phyloP scores from a whole-genome alignment of 176 grass and related monocot genomes.

The Triticum turgidum region DNA sequence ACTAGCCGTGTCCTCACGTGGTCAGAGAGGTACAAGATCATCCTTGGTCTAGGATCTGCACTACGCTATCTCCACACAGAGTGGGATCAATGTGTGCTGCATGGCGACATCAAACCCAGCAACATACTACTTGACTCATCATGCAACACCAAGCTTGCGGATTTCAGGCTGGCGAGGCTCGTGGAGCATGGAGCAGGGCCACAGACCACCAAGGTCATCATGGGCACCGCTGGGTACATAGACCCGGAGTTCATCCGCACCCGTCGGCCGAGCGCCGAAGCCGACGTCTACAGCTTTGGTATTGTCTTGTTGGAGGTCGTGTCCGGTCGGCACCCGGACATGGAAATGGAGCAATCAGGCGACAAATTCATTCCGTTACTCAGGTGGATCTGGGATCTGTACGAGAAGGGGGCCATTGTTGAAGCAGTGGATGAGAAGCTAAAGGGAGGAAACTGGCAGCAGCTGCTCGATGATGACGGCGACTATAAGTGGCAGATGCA shows the following conservation, averaged over 20 bases:
- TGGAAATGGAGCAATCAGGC: background rate
- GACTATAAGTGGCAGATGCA: background rate
- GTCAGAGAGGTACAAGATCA: background rate
- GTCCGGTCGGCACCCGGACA: too few relatives aligned
- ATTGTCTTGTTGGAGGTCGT: too few relatives aligned
- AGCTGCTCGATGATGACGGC: background rate
- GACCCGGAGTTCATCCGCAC: background rate
- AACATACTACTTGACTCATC: background rate
- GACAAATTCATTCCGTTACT: background rate
- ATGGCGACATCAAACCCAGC: background rate
- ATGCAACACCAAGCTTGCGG: background rate
- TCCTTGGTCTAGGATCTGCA: background rate
- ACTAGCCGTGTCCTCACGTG: background rate
- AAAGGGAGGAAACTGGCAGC: too few relatives aligned
- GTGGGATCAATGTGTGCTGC: slow-evolving; percentile 4
- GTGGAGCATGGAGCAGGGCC: background rate
- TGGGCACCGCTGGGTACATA: background rate
- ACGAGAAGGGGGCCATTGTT: background rate
- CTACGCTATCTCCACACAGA: background rate
- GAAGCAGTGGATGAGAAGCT: too few relatives aligned
- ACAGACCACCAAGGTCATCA: background rate
- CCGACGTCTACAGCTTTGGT: too few relatives aligned
- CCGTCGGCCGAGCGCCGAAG: background rate
- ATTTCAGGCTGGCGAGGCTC: background rate
- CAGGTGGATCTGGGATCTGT: background rate